Percentiles rank a stretch among this genome's conserved stretches.
phyloP scores from a whole-genome alignment of 345 rosid species.

The Xanthoceras sorbifolium region DNA sequence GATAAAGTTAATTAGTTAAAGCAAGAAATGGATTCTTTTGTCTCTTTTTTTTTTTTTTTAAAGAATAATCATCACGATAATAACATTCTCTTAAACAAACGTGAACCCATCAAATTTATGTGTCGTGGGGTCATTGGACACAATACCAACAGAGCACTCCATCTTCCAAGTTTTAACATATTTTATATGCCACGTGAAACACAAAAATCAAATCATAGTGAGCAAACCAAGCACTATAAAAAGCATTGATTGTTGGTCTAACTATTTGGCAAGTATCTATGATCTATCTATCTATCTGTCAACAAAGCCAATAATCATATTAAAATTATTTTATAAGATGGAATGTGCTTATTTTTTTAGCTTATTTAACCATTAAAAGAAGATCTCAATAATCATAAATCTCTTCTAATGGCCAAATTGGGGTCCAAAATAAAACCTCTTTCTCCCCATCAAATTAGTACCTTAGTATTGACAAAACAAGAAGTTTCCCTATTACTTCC shows the following conservation, averaged over 20 bases:
- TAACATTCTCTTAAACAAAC: neutral
- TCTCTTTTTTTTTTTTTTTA: no score
- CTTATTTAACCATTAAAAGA: neutral
- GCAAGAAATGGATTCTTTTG: neutral
- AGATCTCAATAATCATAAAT: neutral
- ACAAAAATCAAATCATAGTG: neutral
- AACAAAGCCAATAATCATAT: neutral
- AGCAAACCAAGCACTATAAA: neutral
- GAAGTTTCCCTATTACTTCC: slow-evolving; percentile 10
- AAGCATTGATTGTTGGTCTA: neutral
- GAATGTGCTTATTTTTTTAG: neutral
- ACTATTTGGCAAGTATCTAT: neutral
- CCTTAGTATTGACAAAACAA: neutral
- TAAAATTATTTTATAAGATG: neutral
- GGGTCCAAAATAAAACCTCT: slow-evolving; percentile 10
- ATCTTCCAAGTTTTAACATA: no score
- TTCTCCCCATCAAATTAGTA: neutral
- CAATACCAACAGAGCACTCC: neutral
- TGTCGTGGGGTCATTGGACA: neutral
- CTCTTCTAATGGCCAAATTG: neutral
- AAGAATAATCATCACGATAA: neutral
- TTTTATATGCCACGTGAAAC: neutral
- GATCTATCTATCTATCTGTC: neutral
- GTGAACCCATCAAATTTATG: neutral
- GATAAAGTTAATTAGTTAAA: neutral